Percentiles rank a stretch among this genome's conserved stretches.
Conservation (phyloP, 306 rosid species). For the Prunus mongolica region DNA sequence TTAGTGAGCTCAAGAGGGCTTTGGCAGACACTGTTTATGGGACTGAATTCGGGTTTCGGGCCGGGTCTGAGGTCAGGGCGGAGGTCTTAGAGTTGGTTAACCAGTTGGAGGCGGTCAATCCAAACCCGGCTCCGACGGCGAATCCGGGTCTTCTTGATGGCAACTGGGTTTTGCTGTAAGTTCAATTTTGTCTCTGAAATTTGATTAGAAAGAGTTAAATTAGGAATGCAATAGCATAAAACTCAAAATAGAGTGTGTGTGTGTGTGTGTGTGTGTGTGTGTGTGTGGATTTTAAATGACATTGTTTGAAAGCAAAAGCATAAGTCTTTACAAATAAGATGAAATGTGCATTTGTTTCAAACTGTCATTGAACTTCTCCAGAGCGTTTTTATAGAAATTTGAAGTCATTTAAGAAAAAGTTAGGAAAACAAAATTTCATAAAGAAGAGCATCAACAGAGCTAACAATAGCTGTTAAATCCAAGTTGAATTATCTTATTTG, state of each 20-base stretch:
- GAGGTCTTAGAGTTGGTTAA: constrained; percentile 81
- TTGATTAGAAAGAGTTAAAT: neutral
- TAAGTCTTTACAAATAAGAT: neutral
- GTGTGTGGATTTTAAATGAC: neutral
- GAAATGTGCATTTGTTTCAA: neutral
- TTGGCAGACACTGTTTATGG: constrained; percentile 82
- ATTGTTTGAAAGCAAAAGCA: neutral
- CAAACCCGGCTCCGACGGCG: constrained; percentile 65
- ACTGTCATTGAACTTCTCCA: neutral
- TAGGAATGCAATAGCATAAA: neutral
- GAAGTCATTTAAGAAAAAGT: neutral
- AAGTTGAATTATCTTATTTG: neutral
- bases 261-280: too few relatives aligned
- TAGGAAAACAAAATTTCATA: too few relatives aligned
- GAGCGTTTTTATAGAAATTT: neutral
- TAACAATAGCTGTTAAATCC: too few relatives aligned
- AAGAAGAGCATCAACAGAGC: too few relatives aligned
- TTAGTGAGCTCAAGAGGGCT: constrained; percentile 62
- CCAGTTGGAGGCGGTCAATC: constrained; percentile 85
- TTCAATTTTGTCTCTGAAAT: constrained; percentile 2
- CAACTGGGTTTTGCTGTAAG: constrained; percentile 91
- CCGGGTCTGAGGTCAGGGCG: constrained; percentile 76
- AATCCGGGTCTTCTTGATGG: constrained; percentile 67
- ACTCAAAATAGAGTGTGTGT: neutral
- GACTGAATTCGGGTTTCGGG: constrained; percentile 74